phyloP scores from a whole-genome alignment of 495 filamentous ascomycete genomes.

The Talaromyces trachyspermus region DNA sequence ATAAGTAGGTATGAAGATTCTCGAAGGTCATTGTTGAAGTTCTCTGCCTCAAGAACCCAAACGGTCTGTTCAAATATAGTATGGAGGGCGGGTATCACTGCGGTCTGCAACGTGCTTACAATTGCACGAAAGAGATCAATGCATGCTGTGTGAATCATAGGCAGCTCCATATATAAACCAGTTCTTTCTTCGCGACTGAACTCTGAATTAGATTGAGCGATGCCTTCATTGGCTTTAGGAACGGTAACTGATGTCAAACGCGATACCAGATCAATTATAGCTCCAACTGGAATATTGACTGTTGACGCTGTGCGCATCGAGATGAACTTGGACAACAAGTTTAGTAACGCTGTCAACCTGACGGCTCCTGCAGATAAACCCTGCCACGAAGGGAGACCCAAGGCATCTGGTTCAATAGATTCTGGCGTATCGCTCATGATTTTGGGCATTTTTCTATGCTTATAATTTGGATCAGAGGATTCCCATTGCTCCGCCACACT shows the following conservation, averaged over 20 bases:
- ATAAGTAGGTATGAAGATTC: constrained; percentile 51
- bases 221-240: constrained; percentile 35
- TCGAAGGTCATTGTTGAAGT: constrained; percentile 48
- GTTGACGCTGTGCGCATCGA: constrained; percentile 48
- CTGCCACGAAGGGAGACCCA: constrained; percentile 59
- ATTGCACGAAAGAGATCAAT: constrained; percentile 50
- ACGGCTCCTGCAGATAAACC: constrained; percentile 66
- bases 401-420: constrained; percentile 26
- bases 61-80: constrained; percentile 58
- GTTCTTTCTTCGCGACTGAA: constrained; percentile 74
- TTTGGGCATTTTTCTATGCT: constrained; percentile 17
- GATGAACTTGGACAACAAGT: constrained; percentile 48
- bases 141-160: constrained; percentile 62
- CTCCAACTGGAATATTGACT: constrained; percentile 56
- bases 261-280: constrained; percentile 55
- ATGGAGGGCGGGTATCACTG: constrained; percentile 45
- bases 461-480: constrained; percentile 36
- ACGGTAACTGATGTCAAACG: constrained; percentile 61
- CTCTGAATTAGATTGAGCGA: constrained; percentile 47
- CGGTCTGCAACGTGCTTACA: constrained; percentile 44
- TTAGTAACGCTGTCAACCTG: constrained; percentile 55
- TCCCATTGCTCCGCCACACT: constrained; percentile 73
- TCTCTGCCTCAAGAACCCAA: constrained; percentile 61
- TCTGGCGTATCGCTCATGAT: constrained; percentile 32
- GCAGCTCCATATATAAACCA: constrained; percentile 60